These are phyloP conservation scores for Thalassiosira hispida DNA, from an alignment of 352 stramenopile genomes.

Conservation along the genomic window DNA sequence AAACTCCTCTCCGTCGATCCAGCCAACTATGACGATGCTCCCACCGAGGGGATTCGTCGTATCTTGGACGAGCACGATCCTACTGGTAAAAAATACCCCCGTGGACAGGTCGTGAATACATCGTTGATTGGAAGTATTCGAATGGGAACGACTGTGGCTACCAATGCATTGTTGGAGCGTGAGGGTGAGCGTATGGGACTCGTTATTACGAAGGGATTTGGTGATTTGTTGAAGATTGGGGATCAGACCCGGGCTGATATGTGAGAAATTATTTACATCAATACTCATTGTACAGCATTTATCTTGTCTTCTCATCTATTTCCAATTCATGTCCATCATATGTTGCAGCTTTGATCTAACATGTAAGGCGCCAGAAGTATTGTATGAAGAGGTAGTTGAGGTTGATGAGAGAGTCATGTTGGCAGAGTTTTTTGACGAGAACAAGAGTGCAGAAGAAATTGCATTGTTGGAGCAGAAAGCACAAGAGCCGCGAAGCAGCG, in stretches of 20 bases:
- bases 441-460: constrained; percentile 45
- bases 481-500: neutral
- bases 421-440: constrained; percentile 76
- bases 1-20: constrained; percentile 98
- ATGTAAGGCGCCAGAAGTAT: constrained; percentile 85
- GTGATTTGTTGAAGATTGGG: constrained; percentile 96
- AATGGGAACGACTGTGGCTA: constrained; percentile 99
- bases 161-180: constrained; percentile 98
- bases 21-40: constrained; percentile 96
- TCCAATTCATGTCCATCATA: neutral
- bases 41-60: constrained; percentile 93
- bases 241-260: constrained; percentile 98
- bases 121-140: constrained; percentile 93
- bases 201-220: constrained; percentile 94
- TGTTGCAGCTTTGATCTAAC: constrained; percentile 86
- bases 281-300: neutral
- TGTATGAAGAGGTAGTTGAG: constrained; percentile 97
- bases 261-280: constrained; percentile 70
- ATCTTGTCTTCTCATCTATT: neutral
- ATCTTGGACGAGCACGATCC: constrained; percentile 93
- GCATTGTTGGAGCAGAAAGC: constrained; percentile 22
- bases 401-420: constrained; percentile 96
- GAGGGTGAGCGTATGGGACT: constrained; percentile 94
- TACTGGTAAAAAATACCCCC: constrained; percentile 83
- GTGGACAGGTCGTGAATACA: constrained; percentile 89